Evolutionary conservation across 345 rosid species (phyloP), one percentile per base, ranked within the genome.

Genomic region (Adansonia digitata): DNA sequence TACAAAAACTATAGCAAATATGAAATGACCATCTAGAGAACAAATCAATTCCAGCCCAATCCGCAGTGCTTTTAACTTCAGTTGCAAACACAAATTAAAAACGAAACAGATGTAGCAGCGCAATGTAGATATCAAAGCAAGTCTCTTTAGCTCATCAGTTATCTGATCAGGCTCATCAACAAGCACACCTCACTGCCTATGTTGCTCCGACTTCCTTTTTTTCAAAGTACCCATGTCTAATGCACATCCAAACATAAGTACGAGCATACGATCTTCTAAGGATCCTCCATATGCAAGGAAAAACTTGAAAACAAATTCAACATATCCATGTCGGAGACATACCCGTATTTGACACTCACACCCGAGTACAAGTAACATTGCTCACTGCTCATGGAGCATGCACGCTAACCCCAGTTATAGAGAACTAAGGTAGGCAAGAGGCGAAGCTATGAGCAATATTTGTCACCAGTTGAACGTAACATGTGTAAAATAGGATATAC

Each of bases 21-120:
- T 77, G 83, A 73, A 80, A 88, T 74, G 83, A 62, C 81, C 86
- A 91, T 79, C 84, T 87, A 88, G 78, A 83, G 81, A 82, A 84
- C 79, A 84, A 80, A 85, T 84, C 88, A 74, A 81, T 86, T 81
- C 88, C 81, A 80, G 81, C 82, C 85, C 85, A 83, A 78, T 84
- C 89, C 76, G 88, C 91, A 74, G 86, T 86, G 82, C 80, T 81
- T 84, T 78, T 77, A 79, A 85, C 88, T 81, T 85, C 85, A 81
- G 76, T 79, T 70, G 79, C 51, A 75, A 46, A 79, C 75, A 78
- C 69, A 81, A 39, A 75, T 71, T 68, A 81, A 82, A 77, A 74
- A 77, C 61, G 74, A 79, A 77, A 84, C 65, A 79, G 78, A 72
- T 68, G 74, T 70, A 69, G 68, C 45, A 42, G 72, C 72, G 51